Conservation (phyloP, 1,284 basidiomycete species). For the Somion occarium region DNA sequence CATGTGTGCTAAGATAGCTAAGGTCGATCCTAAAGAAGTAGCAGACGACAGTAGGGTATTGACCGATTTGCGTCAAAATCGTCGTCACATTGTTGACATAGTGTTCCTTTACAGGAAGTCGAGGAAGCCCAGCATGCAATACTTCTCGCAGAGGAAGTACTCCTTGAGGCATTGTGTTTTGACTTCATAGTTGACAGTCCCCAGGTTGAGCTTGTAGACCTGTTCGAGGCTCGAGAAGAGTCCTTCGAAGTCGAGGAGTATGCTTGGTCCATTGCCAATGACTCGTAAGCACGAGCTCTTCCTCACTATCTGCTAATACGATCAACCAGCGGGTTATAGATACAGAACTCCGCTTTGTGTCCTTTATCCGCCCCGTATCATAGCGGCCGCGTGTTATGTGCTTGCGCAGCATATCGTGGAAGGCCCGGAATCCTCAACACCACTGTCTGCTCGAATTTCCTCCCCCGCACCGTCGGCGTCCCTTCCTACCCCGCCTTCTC, state of each 20-base stretch:
- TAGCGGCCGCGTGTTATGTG: slow-evolving; percentile 70
- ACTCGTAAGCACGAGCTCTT: slow-evolving; percentile 56
- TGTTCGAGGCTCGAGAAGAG: slow-evolving; percentile 52
- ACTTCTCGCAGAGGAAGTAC: slow-evolving; percentile 75
- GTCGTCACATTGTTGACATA: too few species aligned
- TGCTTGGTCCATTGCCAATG: slow-evolving; percentile 79
- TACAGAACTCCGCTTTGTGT: slow-evolving; percentile 75
- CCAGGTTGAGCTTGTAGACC: slow-evolving; percentile 68
- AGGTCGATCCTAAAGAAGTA: slow-evolving; percentile 51
- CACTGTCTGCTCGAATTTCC: slow-evolving; percentile 56
- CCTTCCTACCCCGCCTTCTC: slow-evolving; percentile 52
- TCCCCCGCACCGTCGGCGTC: slow-evolving; percentile 28
- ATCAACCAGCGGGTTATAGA: slow-evolving; percentile 30
- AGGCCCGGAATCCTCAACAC: slow-evolving; percentile 58
- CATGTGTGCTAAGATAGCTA: slow-evolving; percentile 65
- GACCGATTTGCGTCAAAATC: slow-evolving; percentile 6
- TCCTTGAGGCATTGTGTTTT: slow-evolving; percentile 88
- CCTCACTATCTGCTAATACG: slow-evolving; percentile 1
- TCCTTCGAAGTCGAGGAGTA: slow-evolving; percentile 55
- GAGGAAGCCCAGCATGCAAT: slow-evolving; percentile 72
- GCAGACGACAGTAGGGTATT: slow-evolving; percentile 55
- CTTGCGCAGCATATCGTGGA: slow-evolving; percentile 67
- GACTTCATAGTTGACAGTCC: slow-evolving; percentile 85
- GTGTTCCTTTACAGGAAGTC: slow-evolving; percentile 49
- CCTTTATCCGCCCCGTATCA: slow-evolving; percentile 59